Evolutionary conservation across 2,329 filamentous ascomycete genomes (phyloP).

Genomic region (Verticillium albo-atrum): DNA sequence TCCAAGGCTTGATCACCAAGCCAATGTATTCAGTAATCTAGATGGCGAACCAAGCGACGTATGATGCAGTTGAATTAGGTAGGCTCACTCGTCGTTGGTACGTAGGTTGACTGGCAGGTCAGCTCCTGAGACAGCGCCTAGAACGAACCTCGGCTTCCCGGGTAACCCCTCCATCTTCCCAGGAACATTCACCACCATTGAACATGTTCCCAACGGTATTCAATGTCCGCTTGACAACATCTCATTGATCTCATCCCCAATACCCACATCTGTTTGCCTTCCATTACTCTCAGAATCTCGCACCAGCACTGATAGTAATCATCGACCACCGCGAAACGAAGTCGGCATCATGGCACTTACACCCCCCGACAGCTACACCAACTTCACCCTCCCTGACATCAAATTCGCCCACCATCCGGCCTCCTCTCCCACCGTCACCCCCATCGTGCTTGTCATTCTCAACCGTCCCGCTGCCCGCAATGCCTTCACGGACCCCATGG

Average conservation of each 20-base stretch:
- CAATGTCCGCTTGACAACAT: background rate
- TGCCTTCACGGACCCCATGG: slow-evolving; percentile 65
- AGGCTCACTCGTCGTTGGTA: no score
- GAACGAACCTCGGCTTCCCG: background rate
- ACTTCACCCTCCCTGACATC: slow-evolving; percentile 37
- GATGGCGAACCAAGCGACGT: no score
- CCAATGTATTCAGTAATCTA: no score
- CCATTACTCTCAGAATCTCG: no score
- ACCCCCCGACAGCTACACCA: slow-evolving; percentile 33
- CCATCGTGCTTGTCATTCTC: slow-evolving; percentile 58
- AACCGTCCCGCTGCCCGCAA: slow-evolving; percentile 63
- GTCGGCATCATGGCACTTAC: background rate
- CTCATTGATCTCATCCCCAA: background rate
- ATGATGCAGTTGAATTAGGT: no score
- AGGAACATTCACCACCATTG: background rate
- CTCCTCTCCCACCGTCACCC: slow-evolving; percentile 50
- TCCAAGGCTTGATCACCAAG: no score
- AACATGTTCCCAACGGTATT: background rate
- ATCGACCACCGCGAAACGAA: no score
- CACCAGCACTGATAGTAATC: no score
- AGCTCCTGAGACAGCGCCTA: background rate
- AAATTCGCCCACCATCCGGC: slow-evolving; percentile 44
- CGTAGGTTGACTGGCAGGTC: no score
- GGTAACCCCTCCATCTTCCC: background rate
- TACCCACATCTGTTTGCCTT: no score